Evolutionary conservation across 805 yeast species (phyloP).

Genomic region (Candida sonorensis): DNA sequence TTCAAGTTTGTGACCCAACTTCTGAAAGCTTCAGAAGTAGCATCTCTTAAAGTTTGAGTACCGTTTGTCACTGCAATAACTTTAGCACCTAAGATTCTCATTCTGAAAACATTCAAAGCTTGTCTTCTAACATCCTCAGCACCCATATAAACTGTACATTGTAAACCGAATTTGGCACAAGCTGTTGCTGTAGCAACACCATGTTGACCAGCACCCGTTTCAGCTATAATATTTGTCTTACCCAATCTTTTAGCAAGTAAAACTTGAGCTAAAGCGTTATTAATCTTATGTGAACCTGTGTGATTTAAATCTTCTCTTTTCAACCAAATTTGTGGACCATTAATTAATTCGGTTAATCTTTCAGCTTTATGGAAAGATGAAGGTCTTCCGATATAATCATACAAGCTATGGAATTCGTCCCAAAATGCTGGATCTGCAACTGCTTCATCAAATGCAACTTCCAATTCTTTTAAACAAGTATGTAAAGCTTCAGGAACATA

Average conservation of each 20-base stretch:
- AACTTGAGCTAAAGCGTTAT: constrained; percentile 79
- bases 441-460: constrained; percentile 79
- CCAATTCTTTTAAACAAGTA: constrained; percentile 85
- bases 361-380: constrained; percentile 88
- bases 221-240: constrained; percentile 72
- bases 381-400: constrained; percentile 95
- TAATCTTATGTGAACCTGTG: constrained; percentile 84
- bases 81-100: constrained; percentile 93
- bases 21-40: constrained; percentile 95
- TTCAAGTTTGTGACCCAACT: constrained; percentile 86
- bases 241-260: constrained; percentile 74
- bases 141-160: constrained; percentile 96
- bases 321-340: constrained; percentile 96
- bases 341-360: constrained; percentile 80
- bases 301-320: constrained; percentile 95
- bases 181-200: constrained; percentile 94
- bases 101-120: constrained; percentile 95
- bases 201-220: constrained; percentile 92
- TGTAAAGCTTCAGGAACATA: constrained; percentile 96
- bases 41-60: constrained; percentile 93
- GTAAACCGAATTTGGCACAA: constrained; percentile 85
- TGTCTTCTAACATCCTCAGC: constrained; percentile 99
- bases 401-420: constrained; percentile 81
- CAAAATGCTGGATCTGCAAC: constrained; percentile 87
- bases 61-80: constrained; percentile 93